Evolutionary conservation across 2,329 filamentous ascomycete genomes (phyloP), one percentile per base, ranked within the genome.

Genomic region (Phyllosticta citriasiana): DNA sequence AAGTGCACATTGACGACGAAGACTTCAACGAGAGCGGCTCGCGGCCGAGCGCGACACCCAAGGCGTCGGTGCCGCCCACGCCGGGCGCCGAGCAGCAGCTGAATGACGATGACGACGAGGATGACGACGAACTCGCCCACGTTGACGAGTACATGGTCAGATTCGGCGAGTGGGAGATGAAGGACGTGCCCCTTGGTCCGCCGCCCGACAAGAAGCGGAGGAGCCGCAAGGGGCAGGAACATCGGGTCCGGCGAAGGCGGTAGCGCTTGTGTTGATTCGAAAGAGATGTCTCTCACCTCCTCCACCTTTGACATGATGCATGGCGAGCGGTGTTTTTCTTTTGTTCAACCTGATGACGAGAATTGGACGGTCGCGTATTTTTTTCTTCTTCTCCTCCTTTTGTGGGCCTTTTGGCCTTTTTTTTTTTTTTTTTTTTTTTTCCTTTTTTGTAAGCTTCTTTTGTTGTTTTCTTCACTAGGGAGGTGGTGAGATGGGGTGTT

Each of bases 1-100:
- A 75, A 51, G 75, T 73, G 6, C 72, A 72, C 19, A 77, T 78
- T 27, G 75, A 76, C 19, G 74, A 78, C 54, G 79, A 71, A 24
- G 73, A 75, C 60, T 75, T 75, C 60, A 70, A 66, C 53, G 73
- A 74, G 61, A 63, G 40, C 65, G 64, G 63, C 62, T 68, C 63
- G 62, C 66, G 60, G 62, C 67, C 30, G 65, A 70, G 61, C 61
- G 60, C 60, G 59, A 63, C 58, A 61, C 68, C 58, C 53, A 65
- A 50, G 60, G 60, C 57, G 62, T 61, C 47, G 55, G 66, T 59
- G 27, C 61, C 61, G 14, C 53, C 57, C 1, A 59, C 53, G 19
- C 53, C 61, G 19, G 57, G 27, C 7, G 55, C 40, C 3, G 60
- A 58, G 16, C 40, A 16, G 40, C 6, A 47, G 40, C 12, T 4